A percentile compares a stretch with the other conserved stretches of the same genome.
These are phyloP conservation scores for Berberis vulgaris DNA, from an alignment of 164 flowering plant genomes.

Conservation along the genomic window DNA sequence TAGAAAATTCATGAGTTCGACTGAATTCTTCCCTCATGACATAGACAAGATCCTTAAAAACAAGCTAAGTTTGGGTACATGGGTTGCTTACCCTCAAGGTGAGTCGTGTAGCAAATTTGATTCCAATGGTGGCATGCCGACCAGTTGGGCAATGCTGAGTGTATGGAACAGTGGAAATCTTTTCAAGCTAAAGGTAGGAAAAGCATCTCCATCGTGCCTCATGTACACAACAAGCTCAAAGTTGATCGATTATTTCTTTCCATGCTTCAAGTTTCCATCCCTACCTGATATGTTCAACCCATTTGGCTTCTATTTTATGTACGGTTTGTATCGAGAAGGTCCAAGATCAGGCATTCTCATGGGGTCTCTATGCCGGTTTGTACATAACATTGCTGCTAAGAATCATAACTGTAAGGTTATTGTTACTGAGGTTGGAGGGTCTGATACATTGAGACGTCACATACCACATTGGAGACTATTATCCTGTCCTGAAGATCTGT, in stretches of 20 bases:
- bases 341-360: slow-evolving; percentile 32
- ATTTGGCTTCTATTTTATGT: slow-evolving; percentile 64
- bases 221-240: slow-evolving; percentile 24
- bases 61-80: slow-evolving; percentile 61
- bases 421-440: slow-evolving; percentile 44
- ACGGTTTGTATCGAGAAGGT: slow-evolving; percentile 51
- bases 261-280: slow-evolving; percentile 34
- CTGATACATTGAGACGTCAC: slow-evolving; percentile 22
- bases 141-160: slow-evolving; percentile 61
- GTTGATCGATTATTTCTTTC: slow-evolving; percentile 25
- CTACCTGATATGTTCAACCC: slow-evolving; percentile 39
- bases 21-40: slow-evolving; percentile 64
- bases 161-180: slow-evolving; percentile 62
- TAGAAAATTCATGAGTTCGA: slow-evolving; percentile 28
- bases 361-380: slow-evolving; percentile 32
- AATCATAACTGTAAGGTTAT: slow-evolving; percentile 33
- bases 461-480: slow-evolving; percentile 56
- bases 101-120: slow-evolving; percentile 17
- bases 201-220: slow-evolving; percentile 28
- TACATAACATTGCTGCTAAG: slow-evolving; percentile 44
- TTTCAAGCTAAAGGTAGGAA: slow-evolving; percentile 47
- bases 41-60: slow-evolving; percentile 36
- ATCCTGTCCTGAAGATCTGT: slow-evolving; percentile 57
- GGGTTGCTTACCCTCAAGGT: slow-evolving; percentile 38
- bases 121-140: slow-evolving; percentile 13